Evolutionary conservation across 768 basidiomycete species (phyloP).

Genomic region (Stropharia rugosoannulata): DNA sequence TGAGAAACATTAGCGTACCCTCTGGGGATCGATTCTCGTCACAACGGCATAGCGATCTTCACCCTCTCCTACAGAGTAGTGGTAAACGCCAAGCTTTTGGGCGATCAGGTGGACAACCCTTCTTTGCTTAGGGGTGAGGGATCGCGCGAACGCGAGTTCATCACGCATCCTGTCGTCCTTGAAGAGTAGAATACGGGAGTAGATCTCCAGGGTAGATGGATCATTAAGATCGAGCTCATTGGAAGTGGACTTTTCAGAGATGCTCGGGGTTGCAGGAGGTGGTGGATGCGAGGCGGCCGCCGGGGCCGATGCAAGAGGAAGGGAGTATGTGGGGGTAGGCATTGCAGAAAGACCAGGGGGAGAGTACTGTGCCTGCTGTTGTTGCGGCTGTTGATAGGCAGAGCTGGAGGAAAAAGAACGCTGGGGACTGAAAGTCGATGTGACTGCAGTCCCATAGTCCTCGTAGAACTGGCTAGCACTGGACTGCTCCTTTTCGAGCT

Average conservation of each 20-base stretch:
- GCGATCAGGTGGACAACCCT: conserved; percentile 95
- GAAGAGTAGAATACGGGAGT: conserved; percentile 94
- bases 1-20: conserved; percentile 46
- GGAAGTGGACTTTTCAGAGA: conserved; percentile 60
- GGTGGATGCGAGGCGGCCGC: conserved; percentile 52
- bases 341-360: conserved; percentile 55
- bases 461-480: conserved; percentile 58
- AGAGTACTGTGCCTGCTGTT: conserved; percentile 62
- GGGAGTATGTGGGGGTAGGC: conserved; percentile 42
- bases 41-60: conserved; percentile 95
- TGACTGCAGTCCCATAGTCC: conserved; percentile 67
- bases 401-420: conserved; percentile 70
- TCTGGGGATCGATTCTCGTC: conserved; percentile 82
- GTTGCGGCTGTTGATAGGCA: conserved; percentile 54
- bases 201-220: conserved; percentile 93
- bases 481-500: conserved; percentile 82
- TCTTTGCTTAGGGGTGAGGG: conserved; percentile 80
- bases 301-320: conserved; percentile 48
- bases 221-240: conserved; percentile 95
- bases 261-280: conserved; percentile 57
- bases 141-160: conserved; percentile 94
- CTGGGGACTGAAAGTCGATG: conserved; percentile 64
- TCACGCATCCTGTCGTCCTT: conserved; percentile 98
- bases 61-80: conserved; percentile 90
- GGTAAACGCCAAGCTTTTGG: conserved; percentile 93